A percentile compares a stretch with the other conserved stretches of the same genome.
phyloP scores from a whole-genome alignment of 1,284 basidiomycete species.

The Blastosporella zonata region DNA sequence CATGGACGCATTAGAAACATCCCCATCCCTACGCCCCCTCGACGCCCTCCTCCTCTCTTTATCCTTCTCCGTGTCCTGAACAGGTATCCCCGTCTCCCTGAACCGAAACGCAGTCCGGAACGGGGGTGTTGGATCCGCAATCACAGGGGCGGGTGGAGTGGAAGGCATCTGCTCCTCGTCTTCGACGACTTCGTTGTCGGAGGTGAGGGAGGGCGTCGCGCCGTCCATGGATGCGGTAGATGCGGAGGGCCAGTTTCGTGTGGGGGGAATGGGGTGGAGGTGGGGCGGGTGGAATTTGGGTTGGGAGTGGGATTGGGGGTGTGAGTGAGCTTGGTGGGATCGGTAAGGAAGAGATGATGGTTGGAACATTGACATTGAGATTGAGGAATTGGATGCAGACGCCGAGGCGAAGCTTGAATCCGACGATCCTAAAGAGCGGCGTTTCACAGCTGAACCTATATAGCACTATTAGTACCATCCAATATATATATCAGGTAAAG shows the following conservation, averaged over 20 bases:
- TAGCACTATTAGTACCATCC: background rate
- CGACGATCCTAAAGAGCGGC: conserved; percentile 28
- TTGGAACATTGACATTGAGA: background rate
- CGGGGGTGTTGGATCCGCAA: conserved; percentile 10
- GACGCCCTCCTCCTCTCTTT: background rate
- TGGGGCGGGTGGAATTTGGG: background rate
- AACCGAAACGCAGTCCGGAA: conserved; percentile 26
- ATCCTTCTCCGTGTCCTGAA: conserved; percentile 15
- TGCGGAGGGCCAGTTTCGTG: conserved; percentile 21
- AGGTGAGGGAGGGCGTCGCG: conserved; percentile 66
- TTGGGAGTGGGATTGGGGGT: conserved; percentile 12
- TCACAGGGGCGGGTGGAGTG: conserved; percentile 33
- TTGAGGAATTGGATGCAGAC: conserved; percentile 13
- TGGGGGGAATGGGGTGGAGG: conserved; percentile 5
- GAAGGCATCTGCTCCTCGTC: conserved; percentile 46
- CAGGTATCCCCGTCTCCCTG: conserved; percentile 30
- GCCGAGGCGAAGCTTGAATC: conserved; percentile 23
- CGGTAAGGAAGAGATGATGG: no score
- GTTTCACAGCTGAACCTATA: conserved; percentile 27
- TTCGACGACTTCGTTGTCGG: conserved; percentile 55
- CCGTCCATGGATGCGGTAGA: conserved; percentile 25
- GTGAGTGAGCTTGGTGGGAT: no score
- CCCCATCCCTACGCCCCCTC: background rate
- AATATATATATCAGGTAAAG: background rate
- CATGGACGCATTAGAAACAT: no score